Evolutionary conservation across 805 yeast species (phyloP).

Genomic region (Metschnikowia corniflorae): DNA sequence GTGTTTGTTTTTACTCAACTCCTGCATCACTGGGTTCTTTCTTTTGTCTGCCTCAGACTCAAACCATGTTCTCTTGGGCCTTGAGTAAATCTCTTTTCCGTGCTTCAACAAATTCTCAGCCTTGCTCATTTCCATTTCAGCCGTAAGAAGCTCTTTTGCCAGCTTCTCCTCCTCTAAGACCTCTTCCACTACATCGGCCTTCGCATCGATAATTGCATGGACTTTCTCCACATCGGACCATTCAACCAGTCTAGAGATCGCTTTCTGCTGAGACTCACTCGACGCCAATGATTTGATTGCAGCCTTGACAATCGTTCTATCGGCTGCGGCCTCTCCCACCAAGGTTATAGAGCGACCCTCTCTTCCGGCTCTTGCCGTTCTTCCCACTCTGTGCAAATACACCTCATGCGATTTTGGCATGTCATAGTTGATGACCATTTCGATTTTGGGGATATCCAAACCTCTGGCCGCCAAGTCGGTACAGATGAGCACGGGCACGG

Average conservation of each 20-base stretch:
- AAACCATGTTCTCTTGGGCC: conserved; percentile 98
- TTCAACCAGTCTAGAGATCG: conserved; percentile 86
- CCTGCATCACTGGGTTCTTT: conserved; percentile 35
- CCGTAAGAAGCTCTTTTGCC: conserved; percentile 80
- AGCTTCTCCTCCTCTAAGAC: conserved; percentile 83
- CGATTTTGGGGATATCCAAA: conserved; percentile 97
- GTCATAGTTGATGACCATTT: conserved; percentile 88
- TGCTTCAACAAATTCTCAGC: conserved; percentile 83
- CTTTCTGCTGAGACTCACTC: conserved; percentile 42
- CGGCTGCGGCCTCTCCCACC: conserved; percentile 88
- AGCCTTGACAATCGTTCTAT: conserved; percentile 85
- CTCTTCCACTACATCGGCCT: conserved; percentile 62
- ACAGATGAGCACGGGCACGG: conserved; percentile 86
- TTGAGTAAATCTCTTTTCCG: conserved; percentile 74
- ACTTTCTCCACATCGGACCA: conserved; percentile 80
- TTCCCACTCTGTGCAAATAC: conserved; percentile 95
- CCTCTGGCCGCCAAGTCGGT: conserved; percentile 99
- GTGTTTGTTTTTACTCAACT: conserved; percentile 48
- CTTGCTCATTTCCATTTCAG: conserved; percentile 86
- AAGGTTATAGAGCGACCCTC: conserved; percentile 90
- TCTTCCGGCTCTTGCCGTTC: conserved; percentile 99
- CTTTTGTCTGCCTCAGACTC: conserved; percentile 58
- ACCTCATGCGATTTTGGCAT: conserved; percentile 93
- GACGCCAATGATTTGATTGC: conserved; percentile 67
- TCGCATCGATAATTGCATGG: conserved; percentile 56